These are phyloP conservation scores for Xanthoceras sorbifolium DNA, from an alignment of 345 rosid genomes.

Conservation along the genomic window DNA sequence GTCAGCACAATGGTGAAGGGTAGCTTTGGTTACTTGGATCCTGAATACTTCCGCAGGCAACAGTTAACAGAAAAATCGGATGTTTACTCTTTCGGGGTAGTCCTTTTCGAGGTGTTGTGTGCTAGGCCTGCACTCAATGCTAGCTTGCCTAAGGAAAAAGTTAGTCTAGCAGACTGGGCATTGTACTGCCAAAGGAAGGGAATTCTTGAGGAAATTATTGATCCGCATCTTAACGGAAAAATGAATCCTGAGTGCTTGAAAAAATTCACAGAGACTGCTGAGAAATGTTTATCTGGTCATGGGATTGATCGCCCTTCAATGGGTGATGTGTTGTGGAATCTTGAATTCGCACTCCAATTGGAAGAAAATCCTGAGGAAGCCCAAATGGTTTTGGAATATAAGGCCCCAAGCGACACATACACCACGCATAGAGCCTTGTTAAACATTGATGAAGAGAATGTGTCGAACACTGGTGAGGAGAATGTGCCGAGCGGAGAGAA, in stretches of 20 bases:
- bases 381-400: slow-evolving; percentile 9
- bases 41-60: slow-evolving; percentile 62
- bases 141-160: slow-evolving; percentile 52
- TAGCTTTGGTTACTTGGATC: slow-evolving; percentile 72
- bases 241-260: slow-evolving; percentile 56
- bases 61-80: slow-evolving; percentile 68
- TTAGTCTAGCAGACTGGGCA: slow-evolving; percentile 68
- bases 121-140: slow-evolving; percentile 52
- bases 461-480: too few relatives aligned
- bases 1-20: slow-evolving; percentile 68
- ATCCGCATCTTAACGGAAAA: slow-evolving; percentile 52
- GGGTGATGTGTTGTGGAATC: slow-evolving; percentile 86
- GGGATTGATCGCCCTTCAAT: slow-evolving; percentile 75
- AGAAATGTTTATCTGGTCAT: slow-evolving; percentile 63
- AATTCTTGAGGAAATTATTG: slow-evolving; percentile 40
- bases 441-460: slow-evolving; percentile 29
- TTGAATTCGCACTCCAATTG: slow-evolving; percentile 68
- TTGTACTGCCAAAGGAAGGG: slow-evolving; percentile 41
- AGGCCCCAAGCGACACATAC: slow-evolving; percentile 5
- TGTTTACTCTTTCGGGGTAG: slow-evolving; percentile 77
- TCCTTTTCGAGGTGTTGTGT: slow-evolving; percentile 59
- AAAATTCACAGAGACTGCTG: slow-evolving; percentile 68
- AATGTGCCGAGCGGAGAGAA: slow-evolving; percentile 10
- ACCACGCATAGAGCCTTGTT: slow-evolving; percentile 15
- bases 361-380: slow-evolving; percentile 44